Conservation (phyloP, 1,139 yeast genomes). For the Chernovozyma aurita region DNA sequence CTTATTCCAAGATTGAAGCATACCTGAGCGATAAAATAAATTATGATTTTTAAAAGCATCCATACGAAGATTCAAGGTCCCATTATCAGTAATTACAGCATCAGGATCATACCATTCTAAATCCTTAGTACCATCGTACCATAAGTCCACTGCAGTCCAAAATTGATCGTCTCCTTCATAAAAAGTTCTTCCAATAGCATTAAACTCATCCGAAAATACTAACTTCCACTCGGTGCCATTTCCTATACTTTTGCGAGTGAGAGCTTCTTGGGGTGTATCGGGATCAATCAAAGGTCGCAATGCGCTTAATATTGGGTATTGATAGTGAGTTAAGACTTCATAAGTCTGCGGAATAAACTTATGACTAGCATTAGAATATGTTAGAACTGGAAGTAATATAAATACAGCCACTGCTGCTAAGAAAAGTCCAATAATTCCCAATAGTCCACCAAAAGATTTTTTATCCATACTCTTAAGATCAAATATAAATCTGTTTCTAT, state of each 20-base stretch:
- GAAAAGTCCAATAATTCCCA: slow-evolving; percentile 53
- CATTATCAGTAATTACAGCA: slow-evolving; percentile 65
- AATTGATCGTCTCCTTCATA: slow-evolving; percentile 83
- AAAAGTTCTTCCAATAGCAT: slow-evolving; percentile 77
- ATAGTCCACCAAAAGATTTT: slow-evolving; percentile 52
- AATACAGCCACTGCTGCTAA: slow-evolving; percentile 64
- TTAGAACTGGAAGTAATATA: slow-evolving; percentile 67
- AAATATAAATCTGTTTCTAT: slow-evolving; percentile 53
- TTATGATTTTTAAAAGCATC: slow-evolving; percentile 73
- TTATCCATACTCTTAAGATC: slow-evolving; percentile 60
- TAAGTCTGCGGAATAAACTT: slow-evolving; percentile 13
- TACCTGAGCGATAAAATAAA: slow-evolving; percentile 73
- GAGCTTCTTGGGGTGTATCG: slow-evolving; percentile 65
- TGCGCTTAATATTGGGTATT: slow-evolving; percentile 57
- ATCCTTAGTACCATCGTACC: slow-evolving; percentile 78
- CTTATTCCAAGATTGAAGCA: slow-evolving; percentile 84
- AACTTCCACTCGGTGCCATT: slow-evolving; percentile 61
- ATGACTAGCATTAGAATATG: slow-evolving; percentile 59
- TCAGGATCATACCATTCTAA: slow-evolving; percentile 90
- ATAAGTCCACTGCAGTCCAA: slow-evolving; percentile 70
- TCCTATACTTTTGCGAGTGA: slow-evolving; percentile 37
- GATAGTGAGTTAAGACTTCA: slow-evolving; percentile 51
- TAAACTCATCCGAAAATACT: slow-evolving; percentile 81
- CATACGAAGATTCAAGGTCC: slow-evolving; percentile 60
- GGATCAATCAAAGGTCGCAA: slow-evolving; percentile 66